These are phyloP conservation scores for Limnanthes douglasii DNA, from an alignment of 345 rosid genomes.

Conservation along the genomic window DNA sequence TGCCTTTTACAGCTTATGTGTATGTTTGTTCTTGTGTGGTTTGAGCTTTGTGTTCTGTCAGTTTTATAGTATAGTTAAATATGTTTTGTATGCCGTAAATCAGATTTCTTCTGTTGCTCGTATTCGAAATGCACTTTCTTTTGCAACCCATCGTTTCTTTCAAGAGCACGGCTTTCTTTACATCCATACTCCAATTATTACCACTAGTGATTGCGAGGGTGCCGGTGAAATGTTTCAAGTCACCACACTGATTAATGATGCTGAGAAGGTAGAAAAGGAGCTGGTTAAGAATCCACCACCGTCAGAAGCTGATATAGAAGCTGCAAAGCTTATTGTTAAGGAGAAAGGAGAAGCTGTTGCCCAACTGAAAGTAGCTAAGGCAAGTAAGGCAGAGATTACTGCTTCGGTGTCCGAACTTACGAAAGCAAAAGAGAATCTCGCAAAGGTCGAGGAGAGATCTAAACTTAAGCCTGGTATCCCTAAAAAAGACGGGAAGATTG, in stretches of 20 bases:
- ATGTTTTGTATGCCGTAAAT: no score
- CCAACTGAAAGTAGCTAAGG: constrained; percentile 45
- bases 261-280: constrained; percentile 62
- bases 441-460: constrained; percentile 46
- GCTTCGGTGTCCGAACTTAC: constrained; percentile 39
- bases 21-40: no score
- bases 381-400: constrained; percentile 35
- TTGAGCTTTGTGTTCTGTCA: no score
- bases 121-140: constrained; percentile 75
- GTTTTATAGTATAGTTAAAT: no score
- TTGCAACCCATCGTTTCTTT: constrained; percentile 79
- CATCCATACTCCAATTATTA: constrained; percentile 76
- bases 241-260: constrained; percentile 53
- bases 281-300: constrained; percentile 69
- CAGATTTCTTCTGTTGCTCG: constrained; percentile 82
- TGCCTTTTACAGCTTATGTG: no score
- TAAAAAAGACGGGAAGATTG: constrained; percentile 56
- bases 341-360: constrained; percentile 57
- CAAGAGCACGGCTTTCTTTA: constrained; percentile 59
- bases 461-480: constrained; percentile 76
- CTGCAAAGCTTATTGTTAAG: constrained; percentile 37
- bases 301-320: constrained; percentile 62
- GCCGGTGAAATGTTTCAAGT: constrained; percentile 99
- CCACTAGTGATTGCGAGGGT: constrained; percentile 94
- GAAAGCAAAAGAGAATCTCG: constrained; percentile 38